Evolutionary conservation across 2,329 filamentous ascomycete genomes (phyloP).

Genomic region (Colletotrichum australisinense): DNA sequence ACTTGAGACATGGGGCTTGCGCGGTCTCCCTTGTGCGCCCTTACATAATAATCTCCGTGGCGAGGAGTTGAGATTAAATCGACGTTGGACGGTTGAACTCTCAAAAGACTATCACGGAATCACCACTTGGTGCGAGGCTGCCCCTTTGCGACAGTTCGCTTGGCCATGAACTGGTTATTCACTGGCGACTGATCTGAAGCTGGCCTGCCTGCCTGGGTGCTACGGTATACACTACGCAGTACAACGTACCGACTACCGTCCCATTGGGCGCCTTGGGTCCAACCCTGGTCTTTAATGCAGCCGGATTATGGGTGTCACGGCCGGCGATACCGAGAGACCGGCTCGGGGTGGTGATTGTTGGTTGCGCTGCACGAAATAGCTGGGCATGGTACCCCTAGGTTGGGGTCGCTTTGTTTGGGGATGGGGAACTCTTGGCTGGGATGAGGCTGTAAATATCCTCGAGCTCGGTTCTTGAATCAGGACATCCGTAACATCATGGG

Average conservation of each 20-base stretch:
- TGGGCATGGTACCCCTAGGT: constrained; percentile 5
- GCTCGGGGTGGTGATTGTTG: constrained; percentile 13
- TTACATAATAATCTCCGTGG: neutral
- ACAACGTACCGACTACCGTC: neutral
- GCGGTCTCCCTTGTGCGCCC: constrained; percentile 25
- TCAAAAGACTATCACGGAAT: neutral
- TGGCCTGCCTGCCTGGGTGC: neutral
- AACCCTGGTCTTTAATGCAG: constrained; percentile 11
- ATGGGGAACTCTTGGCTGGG: neutral
- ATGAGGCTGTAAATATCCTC: neutral
- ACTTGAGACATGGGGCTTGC: constrained; percentile 15
- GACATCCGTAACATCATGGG: neutral
- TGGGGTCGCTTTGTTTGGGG: neutral
- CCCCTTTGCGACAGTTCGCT: neutral
- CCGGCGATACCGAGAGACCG: constrained; percentile 23
- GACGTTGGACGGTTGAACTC: neutral
- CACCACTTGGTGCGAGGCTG: neutral
- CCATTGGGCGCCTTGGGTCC: neutral
- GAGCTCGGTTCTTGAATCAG: neutral
- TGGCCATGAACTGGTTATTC: neutral
- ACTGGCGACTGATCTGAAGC: neutral
- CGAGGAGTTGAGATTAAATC: neutral
- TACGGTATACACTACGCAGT: neutral
- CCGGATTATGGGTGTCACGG: constrained; percentile 10
- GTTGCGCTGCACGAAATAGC: neutral